These are phyloP conservation scores for Aspergillus sp. DNA, from an alignment of 2,329 filamentous ascomycete species.

Conservation along the genomic window DNA sequence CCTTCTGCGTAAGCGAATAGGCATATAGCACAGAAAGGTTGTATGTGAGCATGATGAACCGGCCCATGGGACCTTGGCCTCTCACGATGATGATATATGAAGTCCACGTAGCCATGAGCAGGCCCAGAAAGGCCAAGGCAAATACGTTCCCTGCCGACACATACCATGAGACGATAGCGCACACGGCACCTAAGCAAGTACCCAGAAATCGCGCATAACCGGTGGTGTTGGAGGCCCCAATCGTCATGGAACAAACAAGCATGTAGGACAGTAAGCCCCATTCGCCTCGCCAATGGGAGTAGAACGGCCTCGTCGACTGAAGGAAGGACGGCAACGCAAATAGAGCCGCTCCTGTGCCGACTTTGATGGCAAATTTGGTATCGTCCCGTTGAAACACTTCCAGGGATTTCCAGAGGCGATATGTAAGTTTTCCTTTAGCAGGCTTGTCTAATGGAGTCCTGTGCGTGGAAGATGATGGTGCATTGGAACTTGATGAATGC, in stretches of 20 bases:
- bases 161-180: constrained; percentile 75
- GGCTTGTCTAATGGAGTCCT: constrained; percentile 4
- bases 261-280: constrained; percentile 97
- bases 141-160: constrained; percentile 70
- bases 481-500: background rate
- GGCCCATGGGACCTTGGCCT: constrained; percentile 82
- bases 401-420: constrained; percentile 55
- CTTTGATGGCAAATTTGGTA: constrained; percentile 81
- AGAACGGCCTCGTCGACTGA: constrained; percentile 71
- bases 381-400: constrained; percentile 62
- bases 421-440: constrained; percentile 35
- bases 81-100: constrained; percentile 86
- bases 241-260: constrained; percentile 97
- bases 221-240: constrained; percentile 92
- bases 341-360: constrained; percentile 81
- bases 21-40: constrained; percentile 93
- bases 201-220: constrained; percentile 82
- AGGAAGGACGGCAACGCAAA: constrained; percentile 91
- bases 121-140: constrained; percentile 76
- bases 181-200: constrained; percentile 74
- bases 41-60: constrained; percentile 93
- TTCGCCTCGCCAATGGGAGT: constrained; percentile 87
- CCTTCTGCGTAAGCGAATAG: constrained; percentile 79
- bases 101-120: constrained; percentile 74
- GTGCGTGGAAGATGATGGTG: background rate